Evolutionary conservation across 768 basidiomycete species (phyloP).

Genomic region (Rhodosporidiobolus sp.): DNA sequence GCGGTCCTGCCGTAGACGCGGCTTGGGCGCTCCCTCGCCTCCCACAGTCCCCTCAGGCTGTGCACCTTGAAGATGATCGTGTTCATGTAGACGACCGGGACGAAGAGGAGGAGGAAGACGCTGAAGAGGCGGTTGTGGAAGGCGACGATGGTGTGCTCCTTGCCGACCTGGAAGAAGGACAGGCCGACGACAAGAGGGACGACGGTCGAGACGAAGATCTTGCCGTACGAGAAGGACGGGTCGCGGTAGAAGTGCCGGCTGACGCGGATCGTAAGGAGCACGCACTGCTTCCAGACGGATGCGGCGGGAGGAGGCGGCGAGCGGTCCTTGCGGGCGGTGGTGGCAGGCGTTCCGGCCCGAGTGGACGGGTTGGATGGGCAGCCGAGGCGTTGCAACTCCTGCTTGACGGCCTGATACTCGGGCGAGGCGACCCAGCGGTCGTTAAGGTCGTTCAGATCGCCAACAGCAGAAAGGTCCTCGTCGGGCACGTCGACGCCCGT

Average conservation of each 20-base stretch:
- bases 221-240: constrained; percentile 51
- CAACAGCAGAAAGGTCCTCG: constrained; percentile 13
- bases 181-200: constrained; percentile 43
- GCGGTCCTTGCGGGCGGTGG: constrained; percentile 3
- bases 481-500: constrained; percentile 33
- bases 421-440: constrained; percentile 28
- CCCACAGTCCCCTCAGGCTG: constrained; percentile 60
- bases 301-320: constrained; percentile 43
- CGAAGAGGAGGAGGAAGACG: constrained; percentile 46
- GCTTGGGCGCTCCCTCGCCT: constrained; percentile 64
- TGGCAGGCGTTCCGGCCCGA: not conserved
- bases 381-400: constrained; percentile 44
- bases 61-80: constrained; percentile 63
- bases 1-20: constrained; percentile 62
- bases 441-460: constrained; percentile 20
- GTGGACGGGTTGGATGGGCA: not conserved
- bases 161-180: constrained; percentile 45
- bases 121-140: constrained; percentile 29
- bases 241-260: constrained; percentile 51
- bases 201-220: constrained; percentile 46
- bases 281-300: constrained; percentile 38
- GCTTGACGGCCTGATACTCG: constrained; percentile 42
- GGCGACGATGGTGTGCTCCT: constrained; percentile 8
- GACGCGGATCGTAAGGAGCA: constrained; percentile 45
- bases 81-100: constrained; percentile 55